Evolutionary conservation across 768 basidiomycete genomes (phyloP).

Genomic region (Boletus fagicola): DNA sequence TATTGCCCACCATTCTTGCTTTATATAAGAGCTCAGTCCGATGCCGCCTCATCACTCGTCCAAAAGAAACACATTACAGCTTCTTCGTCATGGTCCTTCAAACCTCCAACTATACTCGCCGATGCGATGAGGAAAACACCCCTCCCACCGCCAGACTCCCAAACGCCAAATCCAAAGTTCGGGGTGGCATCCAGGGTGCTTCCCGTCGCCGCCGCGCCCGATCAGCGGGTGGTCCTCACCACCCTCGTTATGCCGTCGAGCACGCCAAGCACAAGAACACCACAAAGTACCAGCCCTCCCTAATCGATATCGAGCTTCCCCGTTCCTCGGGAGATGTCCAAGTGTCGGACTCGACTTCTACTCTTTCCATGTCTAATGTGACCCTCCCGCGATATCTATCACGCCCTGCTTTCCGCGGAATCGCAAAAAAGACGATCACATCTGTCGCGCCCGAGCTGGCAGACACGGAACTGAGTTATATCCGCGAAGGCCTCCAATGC

Average conservation of each 20-base stretch:
- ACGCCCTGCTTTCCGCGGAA: slow-evolving; percentile 17
- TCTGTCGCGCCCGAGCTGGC: slow-evolving; percentile 29
- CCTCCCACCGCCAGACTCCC: slow-evolving; percentile 23
- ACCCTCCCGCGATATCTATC: slow-evolving; percentile 27
- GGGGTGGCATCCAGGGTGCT: slow-evolving; percentile 32
- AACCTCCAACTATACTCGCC: slow-evolving; percentile 22
- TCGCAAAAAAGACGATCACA: slow-evolving; percentile 15
- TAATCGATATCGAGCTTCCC: slow-evolving; percentile 33
- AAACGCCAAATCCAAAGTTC: slow-evolving; percentile 18
- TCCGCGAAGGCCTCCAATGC: slow-evolving; percentile 28
- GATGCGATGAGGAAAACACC: slow-evolving; percentile 33
- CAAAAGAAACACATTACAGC: background rate
- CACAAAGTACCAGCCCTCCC: slow-evolving; percentile 11
- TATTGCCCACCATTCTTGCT: slow-evolving; percentile 9
- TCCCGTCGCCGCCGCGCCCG: slow-evolving; percentile 43
- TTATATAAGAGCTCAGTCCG: slow-evolving; percentile 30
- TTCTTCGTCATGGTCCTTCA: slow-evolving; percentile 28
- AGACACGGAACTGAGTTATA: slow-evolving; percentile 22
- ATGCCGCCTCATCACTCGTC: slow-evolving; percentile 1
- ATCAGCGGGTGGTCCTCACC: slow-evolving; percentile 26
- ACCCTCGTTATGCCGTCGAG: slow-evolving; percentile 35
- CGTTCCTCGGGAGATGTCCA: slow-evolving; percentile 10
- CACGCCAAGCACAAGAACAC: slow-evolving; percentile 39
- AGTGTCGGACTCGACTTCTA: background rate
- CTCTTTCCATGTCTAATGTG: slow-evolving; percentile 8